These are phyloP conservation scores for Trypanosoma cruzi DNA, from an alignment of 208 protist genomes.

Conservation along the genomic window DNA sequence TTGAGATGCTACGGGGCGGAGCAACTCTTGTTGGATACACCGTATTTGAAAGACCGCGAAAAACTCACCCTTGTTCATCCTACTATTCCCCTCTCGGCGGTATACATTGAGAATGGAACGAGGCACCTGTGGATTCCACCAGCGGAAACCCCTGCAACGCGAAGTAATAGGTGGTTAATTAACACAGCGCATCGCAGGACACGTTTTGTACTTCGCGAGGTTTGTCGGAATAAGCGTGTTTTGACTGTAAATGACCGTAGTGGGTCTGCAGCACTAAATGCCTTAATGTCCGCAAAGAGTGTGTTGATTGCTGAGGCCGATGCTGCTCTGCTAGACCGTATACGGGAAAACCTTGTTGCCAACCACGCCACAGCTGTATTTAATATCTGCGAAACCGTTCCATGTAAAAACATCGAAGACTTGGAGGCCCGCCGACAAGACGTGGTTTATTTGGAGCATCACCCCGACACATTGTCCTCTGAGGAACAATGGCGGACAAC, in stretches of 20 bases:
- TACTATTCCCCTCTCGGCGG: conserved; percentile 43
- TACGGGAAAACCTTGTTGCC: conserved; percentile 66
- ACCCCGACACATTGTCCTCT: conserved; percentile 45
- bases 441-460: conserved; percentile 78
- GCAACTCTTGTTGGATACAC: conserved; percentile 77
- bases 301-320: conserved; percentile 69
- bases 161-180: conserved; percentile 56
- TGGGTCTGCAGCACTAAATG: conserved; percentile 68
- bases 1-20: conserved; percentile 66
- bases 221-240: conserved; percentile 64
- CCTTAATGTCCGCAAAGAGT: conserved; percentile 72
- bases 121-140: conserved; percentile 61
- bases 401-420: conserved; percentile 40
- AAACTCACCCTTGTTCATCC: conserved; percentile 47
- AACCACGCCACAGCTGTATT: conserved; percentile 73
- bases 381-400: conserved; percentile 49
- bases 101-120: conserved; percentile 79
- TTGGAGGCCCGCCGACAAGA: conserved; percentile 47
- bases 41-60: conserved; percentile 49
- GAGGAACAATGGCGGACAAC: conserved; percentile 56
- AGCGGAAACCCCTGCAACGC: conserved; percentile 35
- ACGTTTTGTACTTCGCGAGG: conserved; percentile 67
- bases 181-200: conserved; percentile 69
- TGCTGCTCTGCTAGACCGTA: conserved; percentile 41
- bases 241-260: conserved; percentile 81